Evolutionary conservation across 2,329 filamentous ascomycete species (phyloP), one percentile per base, ranked within the genome.

Genomic region (Ascosphaera apis): DNA sequence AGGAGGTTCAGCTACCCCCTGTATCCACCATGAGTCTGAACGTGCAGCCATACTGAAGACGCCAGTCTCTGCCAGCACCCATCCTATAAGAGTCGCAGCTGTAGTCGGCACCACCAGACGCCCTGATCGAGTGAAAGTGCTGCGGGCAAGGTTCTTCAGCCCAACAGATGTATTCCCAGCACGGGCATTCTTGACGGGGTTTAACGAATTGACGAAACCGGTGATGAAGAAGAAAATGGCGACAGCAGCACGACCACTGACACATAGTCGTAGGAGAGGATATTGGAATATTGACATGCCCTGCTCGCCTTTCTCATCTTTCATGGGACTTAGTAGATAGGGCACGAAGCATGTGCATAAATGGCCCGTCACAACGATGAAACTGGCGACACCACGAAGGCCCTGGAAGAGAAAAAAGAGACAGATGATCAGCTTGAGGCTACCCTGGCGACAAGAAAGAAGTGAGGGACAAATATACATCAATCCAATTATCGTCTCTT

Each of bases 321-420:
- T 21, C 2, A 43, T 53, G 4, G 56, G 56, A 25, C 48, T 43
- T 39, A 58, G 56, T 27, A 58, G 44, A 50, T 53, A 54, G 2
- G 53, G 53, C 23, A 54, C 54, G 35, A 58, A 54, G 7, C 53
- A 49, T 15, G 56, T 57, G 41, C 53, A 57, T 23, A 60, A 44
- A 39, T 60, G 55, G 39, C 56, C 56, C 34, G 48, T 53, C 15
- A 60, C 55, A 34, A 58, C 56, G 43, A 55, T 51, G 39, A 58
- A 54, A 11, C 55, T 56, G 4, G 56, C 56, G 36, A 56, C 43
- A 19, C 56, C 56, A 18, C 56, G 53, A 19, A 60, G 48, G 41
- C 56, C 56, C 56, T 60, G 19, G 19, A 4, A 21, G 19, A 9
- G 9, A 21, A 21, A 9, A 21, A 4, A 40, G 12, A 12, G 21